Base-by-base conservation (phyloP, 306 rosid species). In the Coriaria nepalensis region DNA sequence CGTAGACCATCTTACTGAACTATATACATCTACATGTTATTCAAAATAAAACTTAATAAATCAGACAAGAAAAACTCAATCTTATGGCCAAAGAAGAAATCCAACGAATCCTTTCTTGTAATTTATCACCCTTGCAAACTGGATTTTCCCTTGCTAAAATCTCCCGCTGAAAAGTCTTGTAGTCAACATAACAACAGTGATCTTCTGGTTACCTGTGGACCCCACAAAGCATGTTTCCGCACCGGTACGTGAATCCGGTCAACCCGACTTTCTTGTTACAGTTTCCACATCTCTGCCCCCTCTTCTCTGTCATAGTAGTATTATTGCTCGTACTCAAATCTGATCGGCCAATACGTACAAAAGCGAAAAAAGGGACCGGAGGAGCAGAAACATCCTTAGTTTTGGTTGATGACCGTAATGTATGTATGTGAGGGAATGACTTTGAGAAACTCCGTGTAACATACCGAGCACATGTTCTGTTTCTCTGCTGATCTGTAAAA, bases 381-480 rank as follows among this genome's bases (percentile, higher is more conserved):
- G n/a, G n/a, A n/a, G n/a, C n/a, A n/a, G n/a, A n/a, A n/a, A n/a
- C n/a, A n/a, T n/a, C n/a, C n/a, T n/a, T n/a, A n/a, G n/a, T n/a
- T n/a, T n/a, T n/a, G n/a, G n/a, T n/a, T n/a, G n/a, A n/a, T n/a
- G n/a, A n/a, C n/a, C n/a, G n/a, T n/a, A n/a, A n/a, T n/a, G n/a
- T n/a, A n/a, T n/a, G n/a, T n/a, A n/a, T n/a, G n/a, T n/a, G n/a
- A n/a, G n/a, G n/a, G n/a, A n/a, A n/a, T n/a, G n/a, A n/a, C n/a
- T n/a, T 49, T 39, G 43, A 70, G 40, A 29, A 1, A 49, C 4
- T 62, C 55, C 0, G 7, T 11, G 37, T 47, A 63, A 49, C 70
- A 69, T 36, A 13, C 10, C 6, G 74, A 69, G 10, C 74, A 78
- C 33, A 67, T 13, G 33, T 64, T 70, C 2, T 35, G 52, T 44